These are phyloP conservation scores for Paracoccidioides brasiliensis DNA, from an alignment of 2,329 filamentous ascomycete genomes.

Conservation along the genomic window DNA sequence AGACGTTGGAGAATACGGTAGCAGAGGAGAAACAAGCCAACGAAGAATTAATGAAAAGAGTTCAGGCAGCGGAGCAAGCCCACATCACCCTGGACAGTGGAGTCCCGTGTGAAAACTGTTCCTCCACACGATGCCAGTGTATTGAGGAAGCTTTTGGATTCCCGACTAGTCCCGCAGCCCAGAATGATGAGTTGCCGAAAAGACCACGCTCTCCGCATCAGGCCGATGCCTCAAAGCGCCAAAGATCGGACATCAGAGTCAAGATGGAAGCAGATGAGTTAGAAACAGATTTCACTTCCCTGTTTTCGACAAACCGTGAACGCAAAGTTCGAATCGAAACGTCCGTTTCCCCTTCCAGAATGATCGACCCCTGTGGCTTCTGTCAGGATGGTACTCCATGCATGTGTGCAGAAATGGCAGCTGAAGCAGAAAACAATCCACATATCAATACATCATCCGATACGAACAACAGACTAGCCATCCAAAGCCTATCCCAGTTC, in stretches of 20 bases:
- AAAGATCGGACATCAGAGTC: constrained; percentile 37
- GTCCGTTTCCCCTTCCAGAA: constrained; percentile 26
- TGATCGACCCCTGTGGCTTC: constrained; percentile 64
- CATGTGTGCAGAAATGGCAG: constrained; percentile 58
- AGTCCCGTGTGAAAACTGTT: constrained; percentile 54
- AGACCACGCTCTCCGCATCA: constrained; percentile 23
- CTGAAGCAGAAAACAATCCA: constrained; percentile 27
- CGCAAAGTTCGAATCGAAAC: constrained; percentile 15
- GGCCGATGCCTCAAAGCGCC: constrained; percentile 37
- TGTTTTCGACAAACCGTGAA: constrained; percentile 42
- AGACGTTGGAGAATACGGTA: constrained; percentile 50
- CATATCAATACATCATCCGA: constrained; percentile 27
- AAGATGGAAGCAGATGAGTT: constrained; percentile 38
- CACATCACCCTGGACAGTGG: constrained; percentile 26
- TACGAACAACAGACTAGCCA: constrained; percentile 31
- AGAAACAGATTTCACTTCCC: constrained; percentile 62
- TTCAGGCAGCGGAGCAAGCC: constrained; percentile 18
- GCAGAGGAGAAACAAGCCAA: constrained; percentile 32
- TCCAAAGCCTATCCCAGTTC: constrained; percentile 36
- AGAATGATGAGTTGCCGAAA: constrained; percentile 21
- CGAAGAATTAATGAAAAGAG: constrained; percentile 28
- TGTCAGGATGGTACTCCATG: constrained; percentile 73
- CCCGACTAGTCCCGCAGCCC: constrained; percentile 26
- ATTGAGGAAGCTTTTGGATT: constrained; percentile 42
- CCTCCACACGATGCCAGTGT: constrained; percentile 49